Evolutionary conservation across 139 green algal species (phyloP), one percentile per base, ranked within the genome.

Genomic region (Parachlorella kessleri): DNA sequence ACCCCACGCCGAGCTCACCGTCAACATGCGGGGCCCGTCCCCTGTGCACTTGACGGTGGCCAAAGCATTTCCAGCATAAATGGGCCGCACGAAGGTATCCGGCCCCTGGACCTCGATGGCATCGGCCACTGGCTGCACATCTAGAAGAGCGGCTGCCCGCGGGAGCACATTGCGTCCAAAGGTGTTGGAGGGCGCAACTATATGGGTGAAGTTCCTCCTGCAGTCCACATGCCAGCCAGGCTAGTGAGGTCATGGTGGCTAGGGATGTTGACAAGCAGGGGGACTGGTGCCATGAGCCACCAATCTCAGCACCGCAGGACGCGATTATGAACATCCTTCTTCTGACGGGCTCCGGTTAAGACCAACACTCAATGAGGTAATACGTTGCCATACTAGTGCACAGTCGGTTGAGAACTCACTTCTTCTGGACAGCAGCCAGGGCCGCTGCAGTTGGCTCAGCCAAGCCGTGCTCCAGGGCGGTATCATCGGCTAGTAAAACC

Each of bases 51-150:
- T 36, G 4, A 98, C 91, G 0, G 93, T 98, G 6, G 85, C 86
- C 32, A 98, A 73, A 0, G 92, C 95, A 55, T 98, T 98, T 42
- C 95, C 95, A 14, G 95, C 95, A 72, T 98, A 98, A 30, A 97
- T 94, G 9, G 94, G 94, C 39, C 93, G 83, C 30, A 92, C 83
- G 75, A 95, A 97, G 24, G 91, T 96, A 81, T 87, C 37, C 6
- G 72, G 36, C 55, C 91, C 89, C 10, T 86, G 3, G 7, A 94
- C 73, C 39, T 91, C 67, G 4, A 90, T 67, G 1, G 97, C 93
- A 66, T 98, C 95, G 28, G 83, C 91, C 14, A 98, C 84, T 1
- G 92, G 90, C 77, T 98, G 87, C 26, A 87, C 81, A 63, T 89
- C 88, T 71, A 97, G 83, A 59, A 96, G 66, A 1, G 94, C 95